phyloP scores from a whole-genome alignment of 2,329 filamentous ascomycete species.

The Paramyrothecium roridum region DNA sequence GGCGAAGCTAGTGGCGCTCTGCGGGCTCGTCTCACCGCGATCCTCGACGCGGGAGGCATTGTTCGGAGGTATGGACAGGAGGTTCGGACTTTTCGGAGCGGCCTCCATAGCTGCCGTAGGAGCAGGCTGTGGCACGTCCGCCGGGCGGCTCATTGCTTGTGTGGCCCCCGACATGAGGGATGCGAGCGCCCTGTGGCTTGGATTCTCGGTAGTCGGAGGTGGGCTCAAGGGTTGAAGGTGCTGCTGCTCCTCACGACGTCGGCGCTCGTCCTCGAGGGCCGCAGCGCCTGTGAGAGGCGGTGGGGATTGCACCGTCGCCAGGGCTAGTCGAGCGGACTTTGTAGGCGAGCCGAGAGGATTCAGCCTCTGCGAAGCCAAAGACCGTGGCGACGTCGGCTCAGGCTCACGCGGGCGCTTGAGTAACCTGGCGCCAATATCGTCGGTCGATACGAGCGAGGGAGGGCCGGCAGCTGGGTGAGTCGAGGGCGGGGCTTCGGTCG shows the following conservation, averaged over 20 bases:
- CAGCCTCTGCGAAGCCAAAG: constrained; percentile 22
- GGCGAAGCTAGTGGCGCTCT: constrained; percentile 39
- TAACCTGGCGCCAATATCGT: constrained; percentile 33
- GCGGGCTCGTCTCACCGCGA: constrained; percentile 37
- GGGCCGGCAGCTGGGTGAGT: constrained; percentile 29
- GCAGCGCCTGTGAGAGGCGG: constrained; percentile 50
- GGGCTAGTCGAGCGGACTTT: constrained; percentile 50
- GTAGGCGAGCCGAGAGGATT: constrained; percentile 45
- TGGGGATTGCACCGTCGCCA: constrained; percentile 40
- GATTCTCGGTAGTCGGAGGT: constrained; percentile 48
- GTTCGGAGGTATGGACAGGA: constrained; percentile 26
- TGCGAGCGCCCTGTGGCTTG: constrained; percentile 49
- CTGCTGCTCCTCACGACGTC: constrained; percentile 40
- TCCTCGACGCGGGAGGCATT: constrained; percentile 33
- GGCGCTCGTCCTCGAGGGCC: constrained; percentile 51
- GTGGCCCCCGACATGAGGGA: constrained; percentile 52
- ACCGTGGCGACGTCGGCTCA: constrained; percentile 37
- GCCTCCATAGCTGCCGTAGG: constrained; percentile 42
- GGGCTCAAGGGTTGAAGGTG: constrained; percentile 34
- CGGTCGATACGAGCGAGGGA: constrained; percentile 32
- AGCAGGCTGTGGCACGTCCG: constrained; percentile 45
- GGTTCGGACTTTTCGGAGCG: constrained; percentile 31
- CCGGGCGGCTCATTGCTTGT: constrained; percentile 52
- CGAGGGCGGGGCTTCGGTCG: constrained; percentile 46
- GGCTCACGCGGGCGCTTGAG: constrained; percentile 46